A percentile compares a stretch with the other conserved stretches of the same genome.
Conservation (phyloP, 2,329 filamentous ascomycete genomes). For the Blastomyces silverae region DNA sequence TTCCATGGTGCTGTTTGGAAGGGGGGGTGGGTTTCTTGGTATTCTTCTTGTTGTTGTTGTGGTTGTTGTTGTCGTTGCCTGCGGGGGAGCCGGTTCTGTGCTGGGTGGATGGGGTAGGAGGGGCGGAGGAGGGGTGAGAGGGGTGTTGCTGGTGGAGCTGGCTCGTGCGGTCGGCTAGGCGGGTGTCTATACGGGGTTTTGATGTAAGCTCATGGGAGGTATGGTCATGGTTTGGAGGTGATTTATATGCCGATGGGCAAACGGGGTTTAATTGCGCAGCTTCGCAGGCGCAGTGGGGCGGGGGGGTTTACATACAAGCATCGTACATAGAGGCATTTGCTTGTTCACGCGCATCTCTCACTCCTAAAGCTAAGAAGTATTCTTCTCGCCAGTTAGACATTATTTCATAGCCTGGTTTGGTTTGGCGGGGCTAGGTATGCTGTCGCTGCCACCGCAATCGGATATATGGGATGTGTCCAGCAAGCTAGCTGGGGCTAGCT, state of each 20-base stretch:
- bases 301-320: constrained; percentile 54
- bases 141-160: constrained; percentile 33
- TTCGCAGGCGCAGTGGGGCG: too few relatives aligned
- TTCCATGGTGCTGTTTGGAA: background rate
- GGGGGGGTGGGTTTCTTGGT: background rate
- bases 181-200: constrained; percentile 48
- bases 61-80: constrained; percentile 21
- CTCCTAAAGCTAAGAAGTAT: constrained; percentile 67
- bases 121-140: constrained; percentile 21
- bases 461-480: background rate
- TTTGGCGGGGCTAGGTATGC: background rate
- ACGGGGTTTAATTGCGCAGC: background rate
- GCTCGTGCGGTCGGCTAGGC: constrained; percentile 61
- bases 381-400: constrained; percentile 73
- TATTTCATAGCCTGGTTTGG: constrained; percentile 1
- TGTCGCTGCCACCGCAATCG: background rate
- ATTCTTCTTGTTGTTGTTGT: constrained; percentile 17
- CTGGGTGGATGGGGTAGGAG: constrained; percentile 26
- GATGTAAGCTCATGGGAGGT: background rate
- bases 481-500: background rate
- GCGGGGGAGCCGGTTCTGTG: constrained; percentile 27
- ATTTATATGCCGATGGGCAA: background rate
- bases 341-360: constrained; percentile 63
- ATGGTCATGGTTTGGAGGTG: background rate
- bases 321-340: constrained; percentile 63